phyloP scores from a whole-genome alignment of 2,329 filamentous ascomycete species.

The Fusarium zealandicum region DNA sequence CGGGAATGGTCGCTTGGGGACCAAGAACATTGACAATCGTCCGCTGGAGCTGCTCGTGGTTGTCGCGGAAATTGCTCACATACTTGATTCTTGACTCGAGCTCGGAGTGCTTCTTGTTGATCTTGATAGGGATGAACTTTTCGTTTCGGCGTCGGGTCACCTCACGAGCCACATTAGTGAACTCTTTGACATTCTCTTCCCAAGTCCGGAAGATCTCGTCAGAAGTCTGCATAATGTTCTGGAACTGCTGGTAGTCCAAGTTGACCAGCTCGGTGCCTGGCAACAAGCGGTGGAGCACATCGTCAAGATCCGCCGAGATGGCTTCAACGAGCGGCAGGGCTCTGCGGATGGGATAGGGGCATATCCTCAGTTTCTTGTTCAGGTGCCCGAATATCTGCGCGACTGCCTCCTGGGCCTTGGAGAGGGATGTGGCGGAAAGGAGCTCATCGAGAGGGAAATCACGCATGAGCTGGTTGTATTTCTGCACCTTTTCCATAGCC shows the following conservation, averaged over 20 bases:
- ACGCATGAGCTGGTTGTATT: slow-evolving; percentile 98
- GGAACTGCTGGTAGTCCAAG: slow-evolving; percentile 90
- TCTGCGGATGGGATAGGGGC: slow-evolving; percentile 90
- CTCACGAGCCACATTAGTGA: slow-evolving; percentile 96
- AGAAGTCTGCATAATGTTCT: slow-evolving; percentile 81
- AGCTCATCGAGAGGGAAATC: slow-evolving; percentile 97
- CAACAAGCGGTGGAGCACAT: slow-evolving; percentile 83
- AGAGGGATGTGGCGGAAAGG: slow-evolving; percentile 85
- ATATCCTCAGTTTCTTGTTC: slow-evolving; percentile 97
- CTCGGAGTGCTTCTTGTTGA: slow-evolving; percentile 84
- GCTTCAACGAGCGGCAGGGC: slow-evolving; percentile 95
- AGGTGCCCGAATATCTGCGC: slow-evolving; percentile 90
- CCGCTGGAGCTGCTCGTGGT: slow-evolving; percentile 95
- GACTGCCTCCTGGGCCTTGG: slow-evolving; percentile 88
- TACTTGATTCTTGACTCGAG: slow-evolving; percentile 92
- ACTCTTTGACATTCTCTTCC: slow-evolving; percentile 97
- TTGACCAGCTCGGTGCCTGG: slow-evolving; percentile 89
- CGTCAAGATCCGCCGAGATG: slow-evolving; percentile 91
- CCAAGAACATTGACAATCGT: slow-evolving; percentile 98
- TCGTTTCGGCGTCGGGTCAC: slow-evolving; percentile 92
- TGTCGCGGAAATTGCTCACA: slow-evolving; percentile 91
- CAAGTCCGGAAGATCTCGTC: slow-evolving; percentile 88
- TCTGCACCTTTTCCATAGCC: slow-evolving; percentile 93
- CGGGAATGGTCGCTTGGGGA: slow-evolving; percentile 68
- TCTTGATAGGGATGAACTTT: slow-evolving; percentile 99